Evolutionary conservation across 169 alveolate species (phyloP), one percentile per base, ranked within the genome.

Genomic region (Hepatocystis sp.): DNA sequence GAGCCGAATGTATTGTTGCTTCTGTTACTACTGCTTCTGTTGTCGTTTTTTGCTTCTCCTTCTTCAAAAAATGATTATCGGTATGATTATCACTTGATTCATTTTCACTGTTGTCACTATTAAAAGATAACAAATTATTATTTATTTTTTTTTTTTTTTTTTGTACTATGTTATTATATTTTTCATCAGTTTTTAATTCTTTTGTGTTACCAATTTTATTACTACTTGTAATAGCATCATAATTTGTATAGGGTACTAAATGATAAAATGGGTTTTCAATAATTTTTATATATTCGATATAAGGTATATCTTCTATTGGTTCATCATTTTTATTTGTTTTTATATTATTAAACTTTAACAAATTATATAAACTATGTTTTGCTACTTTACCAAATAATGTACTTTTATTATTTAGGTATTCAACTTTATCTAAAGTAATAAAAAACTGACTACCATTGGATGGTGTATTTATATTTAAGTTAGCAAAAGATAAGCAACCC

Each of bases 331-430:
- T 91, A 42, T 53, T 64, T n/a, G 90, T 84, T 47, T 93, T 91
- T 68, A 92, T 89, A n/a, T 71, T 17, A 15, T 71, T 71, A 56
- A 71, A 71, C 68, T 92, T 92, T 27, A 92, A 44, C 8, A 92
- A 60, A 46, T 91, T 92, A 71, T 91, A 92, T n/a, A 92, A 47
- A 34, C 94, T 88, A 23, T 71, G 67, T 23, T 93, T 93, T 0
- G 90, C 96, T 2, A 97, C 97, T 84, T 95, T 96, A 10, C 99
- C 99, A 89, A 97, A 97, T n/a, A 96, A 92, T 1, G 98, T 96
- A 85, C 94, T 94, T 81, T 96, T 96, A 30, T 93, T 94, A 71
- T 96, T 94, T 53, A 97, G 90, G 85, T 94, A 94, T 46, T 92
- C 93, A 49, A 97, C 95, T 51, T 95, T 86, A 84, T 95, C 98